Conservation (phyloP, 306 rosid genomes). For the Glycine tomentella region DNA sequence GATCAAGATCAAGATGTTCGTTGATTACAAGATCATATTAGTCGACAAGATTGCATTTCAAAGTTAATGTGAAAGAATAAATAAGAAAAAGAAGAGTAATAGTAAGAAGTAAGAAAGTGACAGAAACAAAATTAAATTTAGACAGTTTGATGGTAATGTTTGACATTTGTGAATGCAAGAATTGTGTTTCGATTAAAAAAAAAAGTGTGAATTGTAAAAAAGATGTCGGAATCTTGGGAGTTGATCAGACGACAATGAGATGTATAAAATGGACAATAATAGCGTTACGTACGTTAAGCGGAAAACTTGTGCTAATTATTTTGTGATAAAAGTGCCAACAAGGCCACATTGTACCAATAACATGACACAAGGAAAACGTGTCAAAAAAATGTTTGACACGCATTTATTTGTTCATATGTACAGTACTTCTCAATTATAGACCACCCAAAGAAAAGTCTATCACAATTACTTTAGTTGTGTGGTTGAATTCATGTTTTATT, state of each 20-base stretch:
- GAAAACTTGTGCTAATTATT: neutral
- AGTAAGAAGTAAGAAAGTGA: neutral
- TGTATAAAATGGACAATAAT: neutral
- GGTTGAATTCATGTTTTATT: neutral
- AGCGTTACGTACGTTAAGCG: neutral
- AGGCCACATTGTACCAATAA: neutral
- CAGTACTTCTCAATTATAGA: neutral
- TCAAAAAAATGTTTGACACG: neutral
- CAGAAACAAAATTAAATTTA: neutral
- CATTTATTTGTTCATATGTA: neutral
- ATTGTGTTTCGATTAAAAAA: neutral
- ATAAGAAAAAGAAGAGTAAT: neutral
- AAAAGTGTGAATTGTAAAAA: neutral
- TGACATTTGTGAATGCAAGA: neutral
- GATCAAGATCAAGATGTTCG: neutral
- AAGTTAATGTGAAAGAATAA: neutral
- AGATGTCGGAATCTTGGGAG: constrained; percentile 23
- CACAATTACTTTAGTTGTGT: neutral
- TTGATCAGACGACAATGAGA: neutral
- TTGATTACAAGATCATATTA: neutral
- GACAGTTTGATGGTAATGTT: neutral
- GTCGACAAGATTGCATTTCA: neutral
- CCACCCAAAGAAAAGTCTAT: neutral
- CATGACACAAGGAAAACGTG: neutral
- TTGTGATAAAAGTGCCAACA: constrained; percentile 28